These are phyloP conservation scores for Trichoderma arundinaceum DNA, from an alignment of 2,329 filamentous ascomycete species.

Conservation along the genomic window DNA sequence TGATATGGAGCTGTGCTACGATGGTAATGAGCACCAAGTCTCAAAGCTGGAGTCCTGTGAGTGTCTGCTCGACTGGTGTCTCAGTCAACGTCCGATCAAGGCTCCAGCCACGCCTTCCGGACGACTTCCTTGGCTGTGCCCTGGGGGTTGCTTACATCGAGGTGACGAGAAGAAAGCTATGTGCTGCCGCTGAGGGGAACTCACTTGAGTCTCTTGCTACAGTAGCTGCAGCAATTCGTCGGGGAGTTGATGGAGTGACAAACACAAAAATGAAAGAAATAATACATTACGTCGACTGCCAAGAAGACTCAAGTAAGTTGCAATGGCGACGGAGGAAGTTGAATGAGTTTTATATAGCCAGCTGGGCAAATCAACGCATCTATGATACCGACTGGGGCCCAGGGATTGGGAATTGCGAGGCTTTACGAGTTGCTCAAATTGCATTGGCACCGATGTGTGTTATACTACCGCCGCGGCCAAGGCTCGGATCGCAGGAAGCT, in stretches of 20 bases:
- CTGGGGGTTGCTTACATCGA: conserved; percentile 12
- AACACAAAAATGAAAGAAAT: neutral
- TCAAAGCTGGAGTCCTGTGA: neutral
- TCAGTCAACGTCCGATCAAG: neutral
- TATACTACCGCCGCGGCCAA: neutral
- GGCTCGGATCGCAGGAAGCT: neutral
- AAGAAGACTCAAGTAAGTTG: conserved; percentile 1
- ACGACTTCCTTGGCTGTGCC: conserved; percentile 8
- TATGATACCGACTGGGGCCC: neutral
- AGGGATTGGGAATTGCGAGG: neutral
- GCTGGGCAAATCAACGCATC: conserved; percentile 9
- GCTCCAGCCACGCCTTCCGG: neutral
- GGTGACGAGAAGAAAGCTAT: neutral
- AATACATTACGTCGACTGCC: neutral
- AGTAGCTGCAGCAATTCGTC: neutral
- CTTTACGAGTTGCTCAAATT: conserved; percentile 6
- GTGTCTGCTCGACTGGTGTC: neutral
- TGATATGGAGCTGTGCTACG: conserved; percentile 15
- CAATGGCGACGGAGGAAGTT: conserved; percentile 4
- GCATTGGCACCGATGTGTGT: conserved; percentile 1
- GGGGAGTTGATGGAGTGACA: conserved; percentile 3
- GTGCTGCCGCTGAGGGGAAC: neutral
- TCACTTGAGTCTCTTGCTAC: neutral
- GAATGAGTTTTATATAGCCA: conserved; percentile 3
- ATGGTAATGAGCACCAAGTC: neutral